Base-by-base conservation (phyloP, 2,329 filamentous ascomycete genomes). In the Colletotrichum echinochloae region DNA sequence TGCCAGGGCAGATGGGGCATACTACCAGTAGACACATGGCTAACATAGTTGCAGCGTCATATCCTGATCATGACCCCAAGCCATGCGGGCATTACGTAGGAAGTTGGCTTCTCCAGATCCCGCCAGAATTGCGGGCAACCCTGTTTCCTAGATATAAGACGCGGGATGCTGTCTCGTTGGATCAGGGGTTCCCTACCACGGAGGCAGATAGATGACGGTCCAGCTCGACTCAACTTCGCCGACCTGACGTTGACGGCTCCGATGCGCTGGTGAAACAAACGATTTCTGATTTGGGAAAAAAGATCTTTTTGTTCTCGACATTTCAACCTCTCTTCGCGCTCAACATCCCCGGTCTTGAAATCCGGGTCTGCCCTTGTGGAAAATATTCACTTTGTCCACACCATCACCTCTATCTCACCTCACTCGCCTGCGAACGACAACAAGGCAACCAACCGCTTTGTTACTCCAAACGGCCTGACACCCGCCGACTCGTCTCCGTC, bases 231-330 rank as follows among this genome's bases (percentile, higher is more conserved):
- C 56, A 56, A 39, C 14, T 39, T 18, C 14, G 56, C 62, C 57
- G 67, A 70, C 44, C 67, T 59, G 51, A 61, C 64, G 52, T 70
- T 48, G 64, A 62, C 61, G 44, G 49, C 57, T 62, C 57, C 41
- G 20, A 28, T 28, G 49, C 41, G 66, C 51, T 57, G 63, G 59
- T 70, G 51, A 59, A 67, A 62, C 35, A 59, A 67, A 62, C 35
- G 44, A 51, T 56, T 35, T 28, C 8, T 26, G 30, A 11, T 30
- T 61, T 41, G 11, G 11, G 9, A 37, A 33, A 66, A 61, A 52
- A 61, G 57, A 62, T 20, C 55, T 59, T 23, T 52, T 67, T 44
- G 56, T 62, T 52, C 44, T 51, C 7, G 55, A 46, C 61, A 55
- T 46, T 26, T 5, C 14, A 48, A 60, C 26, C 20, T 37, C 51